Conservation (phyloP, 495 filamentous ascomycete genomes). For the Tuber brumale region DNA sequence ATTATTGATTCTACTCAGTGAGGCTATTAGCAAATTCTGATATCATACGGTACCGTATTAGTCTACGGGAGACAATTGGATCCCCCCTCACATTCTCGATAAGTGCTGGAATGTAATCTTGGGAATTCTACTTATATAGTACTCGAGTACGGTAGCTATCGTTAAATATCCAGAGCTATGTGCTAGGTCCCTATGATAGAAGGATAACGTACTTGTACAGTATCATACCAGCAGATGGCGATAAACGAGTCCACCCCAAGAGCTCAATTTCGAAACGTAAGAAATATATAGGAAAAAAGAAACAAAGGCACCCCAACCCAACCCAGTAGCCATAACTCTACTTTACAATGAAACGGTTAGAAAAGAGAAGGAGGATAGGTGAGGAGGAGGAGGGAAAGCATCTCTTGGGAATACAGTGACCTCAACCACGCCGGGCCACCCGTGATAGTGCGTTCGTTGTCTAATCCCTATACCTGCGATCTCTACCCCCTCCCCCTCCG, state of each 20-base stretch:
- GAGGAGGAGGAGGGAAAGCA: background rate
- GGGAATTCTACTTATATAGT: background rate
- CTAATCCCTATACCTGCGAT: constrained; percentile 28
- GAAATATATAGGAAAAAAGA: background rate
- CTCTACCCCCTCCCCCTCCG: constrained; percentile 16
- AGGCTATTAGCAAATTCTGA: background rate
- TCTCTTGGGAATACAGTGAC: background rate
- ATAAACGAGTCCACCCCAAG: background rate
- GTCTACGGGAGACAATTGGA: background rate
- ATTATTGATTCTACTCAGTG: background rate
- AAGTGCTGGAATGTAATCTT: background rate
- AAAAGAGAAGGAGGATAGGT: background rate
- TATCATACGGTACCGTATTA: background rate
- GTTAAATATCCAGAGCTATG: background rate
- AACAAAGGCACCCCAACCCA: background rate
- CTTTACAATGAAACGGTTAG: background rate
- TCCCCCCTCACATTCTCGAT: background rate
- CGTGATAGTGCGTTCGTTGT: background rate
- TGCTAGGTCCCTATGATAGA: background rate
- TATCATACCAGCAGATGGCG: background rate
- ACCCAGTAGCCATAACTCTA: background rate
- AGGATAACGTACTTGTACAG: background rate
- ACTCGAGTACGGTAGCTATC: background rate
- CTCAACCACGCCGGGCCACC: background rate
- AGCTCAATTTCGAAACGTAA: background rate